Conservation (phyloP, 2,329 filamentous ascomycete species). For the Penicillium occitanis region DNA sequence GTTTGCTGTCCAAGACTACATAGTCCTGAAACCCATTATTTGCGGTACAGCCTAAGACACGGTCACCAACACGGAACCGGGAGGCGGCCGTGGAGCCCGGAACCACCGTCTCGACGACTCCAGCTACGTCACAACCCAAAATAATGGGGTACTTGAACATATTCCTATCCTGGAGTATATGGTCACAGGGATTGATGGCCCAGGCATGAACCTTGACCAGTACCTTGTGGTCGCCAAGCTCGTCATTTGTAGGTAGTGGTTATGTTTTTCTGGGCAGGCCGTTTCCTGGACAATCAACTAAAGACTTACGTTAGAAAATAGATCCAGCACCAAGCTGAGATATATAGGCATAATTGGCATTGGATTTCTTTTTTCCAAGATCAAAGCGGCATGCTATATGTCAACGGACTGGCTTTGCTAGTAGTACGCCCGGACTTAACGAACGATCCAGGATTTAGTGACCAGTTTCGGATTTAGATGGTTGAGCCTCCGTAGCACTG, state of each 20-base stretch:
- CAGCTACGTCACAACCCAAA: not conserved
- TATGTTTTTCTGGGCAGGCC: not conserved
- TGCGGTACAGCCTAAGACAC: not conserved
- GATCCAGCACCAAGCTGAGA: not conserved
- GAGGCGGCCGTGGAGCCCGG: not conserved
- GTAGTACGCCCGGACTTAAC: not conserved
- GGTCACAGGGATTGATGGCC: not conserved
- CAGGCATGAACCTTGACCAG: not conserved
- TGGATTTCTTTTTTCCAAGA: not conserved
- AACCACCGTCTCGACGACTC: not conserved
- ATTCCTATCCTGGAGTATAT: not conserved
- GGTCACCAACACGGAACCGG: not conserved
- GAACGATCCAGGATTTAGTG: not conserved
- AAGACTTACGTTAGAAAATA: not conserved
- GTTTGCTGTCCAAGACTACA: not conserved
- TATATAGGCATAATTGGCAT: not conserved
- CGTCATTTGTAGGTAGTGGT: not conserved
- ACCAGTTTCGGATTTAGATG: not conserved
- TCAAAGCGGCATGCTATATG: not conserved
- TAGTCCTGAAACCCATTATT: not conserved
- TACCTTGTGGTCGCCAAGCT: not conserved
- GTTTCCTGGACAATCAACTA: not conserved
- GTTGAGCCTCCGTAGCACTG: not conserved
- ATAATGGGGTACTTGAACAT: not conserved
- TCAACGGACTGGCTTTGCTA: not conserved